phyloP scores from a whole-genome alignment of 768 basidiomycete species.

The Hypholoma sublateritium region DNA sequence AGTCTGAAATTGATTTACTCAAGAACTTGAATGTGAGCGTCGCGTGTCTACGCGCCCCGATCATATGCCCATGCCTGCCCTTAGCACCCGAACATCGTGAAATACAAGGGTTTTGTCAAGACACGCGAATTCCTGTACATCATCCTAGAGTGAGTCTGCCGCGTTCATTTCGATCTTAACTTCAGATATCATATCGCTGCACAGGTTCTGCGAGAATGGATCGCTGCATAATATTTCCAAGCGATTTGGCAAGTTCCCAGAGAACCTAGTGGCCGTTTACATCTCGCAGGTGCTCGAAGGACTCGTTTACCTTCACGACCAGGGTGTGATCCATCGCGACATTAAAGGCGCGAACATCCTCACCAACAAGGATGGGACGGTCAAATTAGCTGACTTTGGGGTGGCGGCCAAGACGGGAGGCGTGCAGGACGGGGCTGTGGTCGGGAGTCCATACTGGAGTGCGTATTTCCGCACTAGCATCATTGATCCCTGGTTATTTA shows the following conservation, averaged over 20 bases:
- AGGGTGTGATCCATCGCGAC: conserved; percentile 98
- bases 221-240: conserved; percentile 94
- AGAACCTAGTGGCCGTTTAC: conserved; percentile 94
- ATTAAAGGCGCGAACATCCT: conserved; percentile 99
- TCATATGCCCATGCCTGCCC: conserved; percentile 1
- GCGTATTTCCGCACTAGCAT: conserved; percentile 27
- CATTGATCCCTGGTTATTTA: conserved; percentile 4
- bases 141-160: conserved; percentile 77
- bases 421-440: conserved; percentile 86
- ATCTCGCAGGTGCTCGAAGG: conserved; percentile 96
- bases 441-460: conserved; percentile 99
- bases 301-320: conserved; percentile 95
- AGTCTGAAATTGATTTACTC: conserved; percentile 96
- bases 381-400: conserved; percentile 99
- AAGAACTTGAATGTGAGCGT: conserved; percentile 88
- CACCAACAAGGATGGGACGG: conserved; percentile 97
- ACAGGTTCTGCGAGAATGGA: conserved; percentile 96
- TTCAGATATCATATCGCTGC: neutral
- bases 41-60: conserved; percentile 4
- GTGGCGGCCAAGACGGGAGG: conserved; percentile 82
- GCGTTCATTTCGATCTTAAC: neutral
- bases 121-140: conserved; percentile 94
- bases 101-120: conserved; percentile 98
- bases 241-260: conserved; percentile 98
- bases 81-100: conserved; percentile 96